These are phyloP conservation scores for Furcasterigmium furcatum DNA, from an alignment of 2,329 filamentous ascomycete genomes.

Conservation along the genomic window DNA sequence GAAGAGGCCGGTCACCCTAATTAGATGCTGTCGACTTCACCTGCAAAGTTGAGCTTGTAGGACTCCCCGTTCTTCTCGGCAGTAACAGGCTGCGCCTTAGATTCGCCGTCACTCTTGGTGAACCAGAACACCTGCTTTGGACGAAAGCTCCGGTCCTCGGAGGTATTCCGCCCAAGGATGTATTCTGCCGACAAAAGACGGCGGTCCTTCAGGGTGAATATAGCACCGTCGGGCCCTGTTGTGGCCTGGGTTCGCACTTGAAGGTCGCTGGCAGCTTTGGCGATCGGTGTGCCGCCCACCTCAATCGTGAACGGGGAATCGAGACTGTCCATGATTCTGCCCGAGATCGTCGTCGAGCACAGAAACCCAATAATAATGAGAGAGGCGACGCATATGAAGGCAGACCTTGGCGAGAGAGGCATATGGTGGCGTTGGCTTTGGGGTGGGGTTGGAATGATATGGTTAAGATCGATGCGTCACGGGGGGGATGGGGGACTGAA, in stretches of 20 bases:
- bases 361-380: not conserved
- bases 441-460: not conserved
- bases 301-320: not conserved
- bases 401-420: not conserved
- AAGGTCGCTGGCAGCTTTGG: not conserved
- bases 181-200: not conserved
- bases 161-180: not conserved
- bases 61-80: not conserved
- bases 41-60: not conserved
- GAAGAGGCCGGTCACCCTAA: too few relatives aligned
- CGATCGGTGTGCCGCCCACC: not conserved
- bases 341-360: too few relatives aligned
- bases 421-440: not conserved
- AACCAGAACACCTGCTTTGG: slow-evolving; percentile 1
- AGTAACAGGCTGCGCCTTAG: not conserved
- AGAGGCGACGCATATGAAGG: not conserved
- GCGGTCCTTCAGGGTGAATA: not conserved
- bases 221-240: not conserved
- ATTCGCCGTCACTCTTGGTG: not conserved
- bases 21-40: not conserved
- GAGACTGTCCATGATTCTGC: slow-evolving; percentile 1
- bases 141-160: not conserved
- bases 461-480: not conserved
- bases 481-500: not conserved
- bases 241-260: not conserved